phyloP scores from a whole-genome alignment of 768 basidiomycete genomes.

The Boletellus emodensis region DNA sequence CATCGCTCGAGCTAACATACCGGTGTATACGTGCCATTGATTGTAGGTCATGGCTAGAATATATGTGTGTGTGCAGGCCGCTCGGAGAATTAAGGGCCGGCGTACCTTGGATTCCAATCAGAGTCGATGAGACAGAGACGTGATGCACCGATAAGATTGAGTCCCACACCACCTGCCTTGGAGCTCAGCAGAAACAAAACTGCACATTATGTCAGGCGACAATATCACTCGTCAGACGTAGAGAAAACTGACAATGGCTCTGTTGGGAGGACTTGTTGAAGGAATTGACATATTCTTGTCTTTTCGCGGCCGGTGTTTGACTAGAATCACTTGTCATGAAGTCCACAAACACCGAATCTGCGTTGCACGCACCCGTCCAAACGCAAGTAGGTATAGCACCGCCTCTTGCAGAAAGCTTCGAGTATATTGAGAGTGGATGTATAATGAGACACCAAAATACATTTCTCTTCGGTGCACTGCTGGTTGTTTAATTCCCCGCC shows the following conservation, averaged over 20 bases:
- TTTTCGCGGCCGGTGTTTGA: constrained; percentile 70
- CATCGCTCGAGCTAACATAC: constrained; percentile 35
- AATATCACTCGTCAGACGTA: neutral
- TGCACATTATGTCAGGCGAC: constrained; percentile 27
- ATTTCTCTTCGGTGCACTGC: constrained; percentile 86
- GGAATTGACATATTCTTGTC: constrained; percentile 81
- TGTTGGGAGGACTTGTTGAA: constrained; percentile 81
- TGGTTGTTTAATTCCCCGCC: constrained; percentile 1
- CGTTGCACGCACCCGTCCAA: constrained; percentile 68
- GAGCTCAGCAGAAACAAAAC: constrained; percentile 91
- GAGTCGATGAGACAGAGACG: constrained; percentile 83
- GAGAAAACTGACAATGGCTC: constrained; percentile 53
- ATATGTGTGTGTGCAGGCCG: neutral
- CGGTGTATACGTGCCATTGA: constrained; percentile 97
- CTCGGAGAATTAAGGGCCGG: neutral
- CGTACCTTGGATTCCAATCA: constrained; percentile 90
- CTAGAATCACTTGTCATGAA: constrained; percentile 33
- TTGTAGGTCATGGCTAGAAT: constrained; percentile 78
- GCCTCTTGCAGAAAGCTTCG: constrained; percentile 78
- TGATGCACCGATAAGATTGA: constrained; percentile 91
- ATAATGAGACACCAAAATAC: constrained; percentile 94
- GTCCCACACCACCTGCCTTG: constrained; percentile 93
- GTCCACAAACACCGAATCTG: neutral
- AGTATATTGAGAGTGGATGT: constrained; percentile 92
- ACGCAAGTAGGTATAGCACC: constrained; percentile 73